phyloP scores from a whole-genome alignment of 352 stramenopile genomes.

The Pythium rhizo-oryzae region DNA sequence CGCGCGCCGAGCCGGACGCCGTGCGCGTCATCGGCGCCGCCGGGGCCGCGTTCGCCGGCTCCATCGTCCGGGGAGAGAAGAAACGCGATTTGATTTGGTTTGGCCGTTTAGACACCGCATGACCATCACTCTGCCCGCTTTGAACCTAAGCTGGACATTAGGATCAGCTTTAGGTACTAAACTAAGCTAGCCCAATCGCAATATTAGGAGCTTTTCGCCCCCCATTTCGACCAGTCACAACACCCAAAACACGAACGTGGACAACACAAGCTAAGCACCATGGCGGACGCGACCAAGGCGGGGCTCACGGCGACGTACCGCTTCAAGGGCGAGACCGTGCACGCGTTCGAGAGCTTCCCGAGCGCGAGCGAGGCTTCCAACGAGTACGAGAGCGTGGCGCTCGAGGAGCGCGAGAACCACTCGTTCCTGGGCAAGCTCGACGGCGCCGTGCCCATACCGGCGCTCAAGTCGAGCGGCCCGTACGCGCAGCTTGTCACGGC shows the following conservation, averaged over 20 bases:
- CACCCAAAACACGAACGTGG: too few relatives aligned
- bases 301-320: conserved; percentile 64
- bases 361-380: conserved; percentile 59
- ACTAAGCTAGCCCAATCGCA: neutral
- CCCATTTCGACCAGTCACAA: too few relatives aligned
- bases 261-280: conserved; percentile 36
- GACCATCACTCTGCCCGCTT: too few relatives aligned
- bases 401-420: conserved; percentile 60
- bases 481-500: conserved; percentile 75
- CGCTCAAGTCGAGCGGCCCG: conserved; percentile 64
- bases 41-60: neutral
- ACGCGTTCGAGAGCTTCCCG: conserved; percentile 73
- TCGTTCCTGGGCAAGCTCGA: conserved; percentile 75
- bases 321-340: conserved; percentile 70
- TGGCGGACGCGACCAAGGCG: conserved; percentile 4
- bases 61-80: too few relatives aligned
- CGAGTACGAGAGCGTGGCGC: conserved; percentile 49
- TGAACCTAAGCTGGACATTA: too few relatives aligned
- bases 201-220: too few relatives aligned
- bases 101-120: too few relatives aligned
- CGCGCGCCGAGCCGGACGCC: conserved; percentile 10
- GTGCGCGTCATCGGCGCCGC: conserved; percentile 2
- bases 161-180: too few relatives aligned
- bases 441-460: conserved; percentile 55
- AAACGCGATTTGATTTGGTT: too few relatives aligned